Evolutionary conservation across 306 rosid genomes (phyloP).

Genomic region (Ormosia emarginata): DNA sequence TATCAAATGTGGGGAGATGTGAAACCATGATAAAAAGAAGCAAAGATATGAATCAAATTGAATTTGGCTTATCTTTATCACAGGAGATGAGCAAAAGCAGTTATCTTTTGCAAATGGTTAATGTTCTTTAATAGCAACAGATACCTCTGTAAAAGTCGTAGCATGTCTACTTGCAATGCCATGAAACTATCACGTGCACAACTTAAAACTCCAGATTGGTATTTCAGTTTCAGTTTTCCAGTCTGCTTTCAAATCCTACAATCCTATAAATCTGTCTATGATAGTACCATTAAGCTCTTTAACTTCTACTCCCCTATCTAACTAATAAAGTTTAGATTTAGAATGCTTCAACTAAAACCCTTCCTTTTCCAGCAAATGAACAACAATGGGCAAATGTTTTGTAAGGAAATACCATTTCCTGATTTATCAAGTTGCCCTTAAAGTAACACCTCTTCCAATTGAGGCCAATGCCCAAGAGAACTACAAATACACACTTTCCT

Average conservation of each 20-base stretch:
- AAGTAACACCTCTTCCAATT: background rate
- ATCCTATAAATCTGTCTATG: background rate
- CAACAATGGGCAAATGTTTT: background rate
- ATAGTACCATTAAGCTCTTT: background rate
- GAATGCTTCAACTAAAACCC: slow-evolving; percentile 14
- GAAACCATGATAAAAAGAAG: slow-evolving; percentile 9
- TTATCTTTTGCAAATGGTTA: background rate
- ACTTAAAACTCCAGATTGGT: background rate
- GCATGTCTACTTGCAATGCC: background rate
- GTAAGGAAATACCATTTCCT: background rate
- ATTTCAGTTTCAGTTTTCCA: background rate
- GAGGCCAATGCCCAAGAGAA: slow-evolving; percentile 11
- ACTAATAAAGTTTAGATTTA: background rate
- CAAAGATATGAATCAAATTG: background rate
- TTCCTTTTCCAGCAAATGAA: slow-evolving; percentile 17
- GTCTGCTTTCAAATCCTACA: background rate
- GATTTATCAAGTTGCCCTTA: background rate
- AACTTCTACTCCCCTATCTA: background rate
- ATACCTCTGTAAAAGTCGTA: background rate
- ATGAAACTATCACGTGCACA: background rate
- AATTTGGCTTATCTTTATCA: background rate
- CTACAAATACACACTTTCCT: background rate
- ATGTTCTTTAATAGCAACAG: background rate
- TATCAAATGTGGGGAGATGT: background rate
- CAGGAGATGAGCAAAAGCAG: slow-evolving; percentile 4